phyloP scores from a whole-genome alignment of 2,329 filamentous ascomycete genomes.

The Colletotrichum kahawae region DNA sequence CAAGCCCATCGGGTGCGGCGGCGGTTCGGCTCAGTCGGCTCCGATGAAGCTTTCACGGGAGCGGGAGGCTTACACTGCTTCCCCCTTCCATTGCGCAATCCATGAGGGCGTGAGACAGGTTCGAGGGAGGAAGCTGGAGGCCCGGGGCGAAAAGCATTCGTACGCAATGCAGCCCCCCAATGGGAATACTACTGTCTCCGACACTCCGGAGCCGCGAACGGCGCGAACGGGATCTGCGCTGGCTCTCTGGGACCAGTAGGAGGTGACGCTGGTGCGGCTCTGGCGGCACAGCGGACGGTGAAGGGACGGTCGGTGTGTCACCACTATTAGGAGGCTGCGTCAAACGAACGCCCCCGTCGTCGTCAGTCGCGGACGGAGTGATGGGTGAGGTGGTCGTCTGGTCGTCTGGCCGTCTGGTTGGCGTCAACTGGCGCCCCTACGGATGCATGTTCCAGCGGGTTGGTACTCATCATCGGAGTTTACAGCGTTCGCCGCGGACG shows the following conservation, averaged over 20 bases:
- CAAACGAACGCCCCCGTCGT: background rate
- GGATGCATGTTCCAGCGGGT: background rate
- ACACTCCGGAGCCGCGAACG: background rate
- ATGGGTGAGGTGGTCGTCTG: background rate
- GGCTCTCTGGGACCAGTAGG: background rate
- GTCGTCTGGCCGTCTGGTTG: background rate
- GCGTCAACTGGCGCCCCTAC: background rate
- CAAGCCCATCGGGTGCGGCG: background rate
- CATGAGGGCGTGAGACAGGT: background rate
- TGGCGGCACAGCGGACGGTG: background rate
- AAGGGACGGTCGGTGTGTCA: background rate
- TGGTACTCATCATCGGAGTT: background rate
- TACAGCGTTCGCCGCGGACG: background rate
- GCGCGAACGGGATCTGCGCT: background rate
- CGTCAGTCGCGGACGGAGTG: background rate
- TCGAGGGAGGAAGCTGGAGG: background rate
- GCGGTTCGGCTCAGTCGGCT: background rate
- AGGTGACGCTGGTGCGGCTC: slow-evolving; percentile 1
- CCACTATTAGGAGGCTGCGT: background rate
- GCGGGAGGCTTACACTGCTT: background rate
- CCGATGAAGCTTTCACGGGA: background rate
- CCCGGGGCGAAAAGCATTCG: background rate
- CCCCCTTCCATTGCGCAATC: slow-evolving; percentile 6
- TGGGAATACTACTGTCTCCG: background rate
- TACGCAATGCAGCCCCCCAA: background rate